Evolutionary conservation across 2,329 filamentous ascomycete species (phyloP).

Genomic region (Trichoderma atrobrunneum): DNA sequence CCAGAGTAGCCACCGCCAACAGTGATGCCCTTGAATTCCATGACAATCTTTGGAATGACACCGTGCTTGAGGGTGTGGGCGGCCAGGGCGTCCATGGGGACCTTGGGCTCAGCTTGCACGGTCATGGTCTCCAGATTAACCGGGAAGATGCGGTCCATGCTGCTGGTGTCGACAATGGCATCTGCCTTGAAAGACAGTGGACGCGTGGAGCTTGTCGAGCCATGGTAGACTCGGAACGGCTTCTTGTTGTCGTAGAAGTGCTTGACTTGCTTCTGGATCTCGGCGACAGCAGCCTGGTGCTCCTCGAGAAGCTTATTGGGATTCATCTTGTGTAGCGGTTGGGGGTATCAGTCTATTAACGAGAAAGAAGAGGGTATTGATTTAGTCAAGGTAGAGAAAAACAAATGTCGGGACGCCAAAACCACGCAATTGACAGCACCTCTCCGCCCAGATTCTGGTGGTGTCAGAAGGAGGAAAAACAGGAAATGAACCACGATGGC

Average conservation of each 20-base stretch:
- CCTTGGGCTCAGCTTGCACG: constrained; percentile 57
- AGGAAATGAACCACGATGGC: neutral
- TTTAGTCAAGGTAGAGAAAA: neutral
- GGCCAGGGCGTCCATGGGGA: constrained; percentile 55
- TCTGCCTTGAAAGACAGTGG: constrained; percentile 37
- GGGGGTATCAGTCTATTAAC: neutral
- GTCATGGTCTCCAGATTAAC: constrained; percentile 47
- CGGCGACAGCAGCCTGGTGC: constrained; percentile 27
- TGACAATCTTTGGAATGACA: constrained; percentile 54
- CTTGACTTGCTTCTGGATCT: constrained; percentile 30
- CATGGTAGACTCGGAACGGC: constrained; percentile 60
- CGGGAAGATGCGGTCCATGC: constrained; percentile 51
- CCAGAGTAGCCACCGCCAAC: constrained; percentile 57
- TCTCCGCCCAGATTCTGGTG: neutral
- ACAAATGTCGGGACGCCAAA: neutral
- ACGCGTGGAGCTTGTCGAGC: constrained; percentile 60
- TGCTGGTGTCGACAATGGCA: constrained; percentile 53
- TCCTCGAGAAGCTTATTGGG: constrained; percentile 27
- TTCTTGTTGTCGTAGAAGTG: constrained; percentile 31
- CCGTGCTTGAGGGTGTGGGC: constrained; percentile 49
- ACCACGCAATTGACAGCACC: neutral
- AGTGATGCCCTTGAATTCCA: constrained; percentile 60
- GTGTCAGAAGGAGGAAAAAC: neutral
- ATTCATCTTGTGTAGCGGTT: neutral
- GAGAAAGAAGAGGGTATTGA: neutral